These are phyloP conservation scores for Coniochaeta sp. DNA, from an alignment of 2,329 filamentous ascomycete species.

Conservation along the genomic window DNA sequence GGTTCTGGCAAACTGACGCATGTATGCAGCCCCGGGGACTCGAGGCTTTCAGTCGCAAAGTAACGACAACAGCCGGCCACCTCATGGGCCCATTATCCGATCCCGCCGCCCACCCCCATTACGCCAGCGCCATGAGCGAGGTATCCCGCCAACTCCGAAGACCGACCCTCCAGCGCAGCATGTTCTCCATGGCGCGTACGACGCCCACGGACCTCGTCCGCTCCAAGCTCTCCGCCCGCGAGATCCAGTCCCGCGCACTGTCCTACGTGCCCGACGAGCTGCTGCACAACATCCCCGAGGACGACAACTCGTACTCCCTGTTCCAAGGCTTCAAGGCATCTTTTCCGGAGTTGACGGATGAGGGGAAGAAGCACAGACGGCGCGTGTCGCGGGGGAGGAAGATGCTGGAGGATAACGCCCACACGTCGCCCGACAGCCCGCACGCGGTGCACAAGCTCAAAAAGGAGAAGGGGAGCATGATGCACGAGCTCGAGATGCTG, in stretches of 20 bases:
- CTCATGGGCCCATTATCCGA: constrained; percentile 66
- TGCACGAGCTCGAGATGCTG: constrained; percentile 86
- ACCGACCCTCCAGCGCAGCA: constrained; percentile 76
- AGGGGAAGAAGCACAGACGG: constrained; percentile 63
- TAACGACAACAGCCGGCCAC: constrained; percentile 87
- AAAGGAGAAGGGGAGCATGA: constrained; percentile 71
- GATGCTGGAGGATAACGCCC: constrained; percentile 57
- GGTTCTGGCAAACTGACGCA: neutral
- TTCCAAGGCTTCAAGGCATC: constrained; percentile 96
- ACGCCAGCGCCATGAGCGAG: constrained; percentile 80
- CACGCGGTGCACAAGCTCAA: constrained; percentile 67
- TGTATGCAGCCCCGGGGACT: constrained; percentile 67
- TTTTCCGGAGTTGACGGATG: constrained; percentile 64
- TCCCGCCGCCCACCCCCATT: constrained; percentile 54
- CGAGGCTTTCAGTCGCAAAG: constrained; percentile 89
- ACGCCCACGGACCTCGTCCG: constrained; percentile 92
- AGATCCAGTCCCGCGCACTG: constrained; percentile 91
- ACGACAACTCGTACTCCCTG: constrained; percentile 79
- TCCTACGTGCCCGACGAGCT: constrained; percentile 86
- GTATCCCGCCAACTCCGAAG: constrained; percentile 83
- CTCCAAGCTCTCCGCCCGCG: constrained; percentile 78
- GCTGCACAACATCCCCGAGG: constrained; percentile 80
- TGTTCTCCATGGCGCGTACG: constrained; percentile 86
- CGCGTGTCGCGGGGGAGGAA: constrained; percentile 70
- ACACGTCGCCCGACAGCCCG: constrained; percentile 43